These are phyloP conservation scores for Epichloe gansuensis DNA, from an alignment of 2,329 filamentous ascomycete genomes.

Conservation along the genomic window DNA sequence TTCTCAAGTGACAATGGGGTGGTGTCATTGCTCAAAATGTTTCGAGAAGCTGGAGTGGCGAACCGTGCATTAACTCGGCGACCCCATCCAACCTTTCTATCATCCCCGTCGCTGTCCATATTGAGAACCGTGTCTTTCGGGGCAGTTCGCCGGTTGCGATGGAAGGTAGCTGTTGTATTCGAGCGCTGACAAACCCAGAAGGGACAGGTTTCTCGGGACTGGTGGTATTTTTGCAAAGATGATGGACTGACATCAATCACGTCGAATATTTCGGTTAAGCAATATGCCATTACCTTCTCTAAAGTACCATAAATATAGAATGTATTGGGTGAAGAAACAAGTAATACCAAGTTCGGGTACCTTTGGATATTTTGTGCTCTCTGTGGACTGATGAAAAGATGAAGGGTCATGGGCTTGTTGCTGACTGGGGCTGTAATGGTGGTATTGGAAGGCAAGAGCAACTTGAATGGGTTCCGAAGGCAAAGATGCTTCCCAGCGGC, in stretches of 20 bases:
- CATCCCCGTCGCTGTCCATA: constrained; percentile 12
- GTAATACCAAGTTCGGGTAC: not conserved
- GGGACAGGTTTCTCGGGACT: constrained; percentile 11
- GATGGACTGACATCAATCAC: constrained; percentile 2
- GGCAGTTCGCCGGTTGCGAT: constrained; percentile 8
- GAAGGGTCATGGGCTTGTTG: not conserved
- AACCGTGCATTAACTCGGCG: constrained; percentile 14
- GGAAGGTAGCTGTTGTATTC: constrained; percentile 17
- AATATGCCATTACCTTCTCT: constrained; percentile 7
- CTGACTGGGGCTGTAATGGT: not conserved
- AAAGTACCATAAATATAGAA: not conserved
- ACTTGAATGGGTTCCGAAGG: not conserved
- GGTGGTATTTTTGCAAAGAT: constrained; percentile 5
- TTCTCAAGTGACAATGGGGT: constrained; percentile 2
- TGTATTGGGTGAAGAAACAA: not conserved
- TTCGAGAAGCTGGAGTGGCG: constrained; percentile 16
- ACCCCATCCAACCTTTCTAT: constrained; percentile 17
- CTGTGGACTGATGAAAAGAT: not conserved
- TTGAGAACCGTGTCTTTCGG: not conserved
- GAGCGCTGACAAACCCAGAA: constrained; percentile 17
- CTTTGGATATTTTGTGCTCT: not conserved
- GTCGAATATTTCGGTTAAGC: constrained; percentile 4
- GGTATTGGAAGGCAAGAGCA: not conserved
- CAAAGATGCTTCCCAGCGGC: not conserved
- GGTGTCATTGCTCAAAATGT: constrained; percentile 2